phyloP scores from a whole-genome alignment of 768 basidiomycete species.

The Fomitopsis serialis region DNA sequence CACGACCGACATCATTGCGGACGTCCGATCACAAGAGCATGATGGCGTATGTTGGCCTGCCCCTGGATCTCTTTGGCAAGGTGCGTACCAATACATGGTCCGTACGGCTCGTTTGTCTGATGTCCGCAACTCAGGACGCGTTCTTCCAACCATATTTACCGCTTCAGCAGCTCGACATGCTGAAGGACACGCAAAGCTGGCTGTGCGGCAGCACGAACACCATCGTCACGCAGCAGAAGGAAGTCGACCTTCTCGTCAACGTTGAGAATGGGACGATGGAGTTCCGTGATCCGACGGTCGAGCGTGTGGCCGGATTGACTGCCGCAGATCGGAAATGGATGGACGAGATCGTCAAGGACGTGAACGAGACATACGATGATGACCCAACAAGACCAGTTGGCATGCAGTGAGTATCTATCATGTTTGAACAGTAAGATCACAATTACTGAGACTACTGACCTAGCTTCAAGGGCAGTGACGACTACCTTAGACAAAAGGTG shows the following conservation, averaged over 20 bases:
- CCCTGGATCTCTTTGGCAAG: slow-evolving; percentile 89
- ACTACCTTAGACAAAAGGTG: slow-evolving; percentile 86
- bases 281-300: slow-evolving; percentile 78
- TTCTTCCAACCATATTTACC: slow-evolving; percentile 99
- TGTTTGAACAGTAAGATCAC: not conserved
- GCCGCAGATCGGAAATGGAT: slow-evolving; percentile 97
- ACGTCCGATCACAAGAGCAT: slow-evolving; percentile 91
- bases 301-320: slow-evolving; percentile 74
- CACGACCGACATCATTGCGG: slow-evolving; percentile 70
- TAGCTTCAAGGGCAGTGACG: slow-evolving; percentile 94
- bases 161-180: slow-evolving; percentile 87
- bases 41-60: slow-evolving; percentile 90
- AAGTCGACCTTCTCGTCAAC: slow-evolving; percentile 88
- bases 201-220: slow-evolving; percentile 94
- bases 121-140: slow-evolving; percentile 53
- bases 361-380: slow-evolving; percentile 73
- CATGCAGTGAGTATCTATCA: slow-evolving; percentile 56
- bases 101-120: not conserved
- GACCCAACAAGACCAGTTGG: slow-evolving; percentile 50
- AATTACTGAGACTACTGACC: not conserved
- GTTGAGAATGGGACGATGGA: slow-evolving; percentile 86
- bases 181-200: slow-evolving; percentile 78
- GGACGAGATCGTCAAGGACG: slow-evolving; percentile 87
- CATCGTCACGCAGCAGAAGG: slow-evolving; percentile 90
- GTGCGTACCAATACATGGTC: slow-evolving; percentile 32